Evolutionary conservation across 306 rosid genomes (phyloP).

Genomic region (Rosa chinensis): DNA sequence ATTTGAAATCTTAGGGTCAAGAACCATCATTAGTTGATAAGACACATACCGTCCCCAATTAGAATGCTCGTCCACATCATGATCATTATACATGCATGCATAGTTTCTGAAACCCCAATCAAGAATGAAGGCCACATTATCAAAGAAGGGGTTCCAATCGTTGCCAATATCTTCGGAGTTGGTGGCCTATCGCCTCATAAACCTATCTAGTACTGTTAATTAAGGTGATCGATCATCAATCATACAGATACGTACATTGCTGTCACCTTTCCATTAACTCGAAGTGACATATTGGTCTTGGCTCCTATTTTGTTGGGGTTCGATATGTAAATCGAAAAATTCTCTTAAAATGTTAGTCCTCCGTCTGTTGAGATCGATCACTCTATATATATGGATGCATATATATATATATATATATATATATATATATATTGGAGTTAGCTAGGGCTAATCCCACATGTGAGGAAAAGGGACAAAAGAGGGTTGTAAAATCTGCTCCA

Average conservation of each 20-base stretch:
- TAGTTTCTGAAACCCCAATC: slow-evolving; percentile 3
- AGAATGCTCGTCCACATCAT: neutral
- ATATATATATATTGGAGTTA: slow-evolving; percentile 17
- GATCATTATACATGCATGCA: neutral
- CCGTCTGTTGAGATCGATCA: neutral
- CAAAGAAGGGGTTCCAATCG: slow-evolving; percentile 24
- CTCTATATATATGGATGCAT: slow-evolving; percentile 24
- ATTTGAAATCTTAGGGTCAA: neutral
- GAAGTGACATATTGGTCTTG: neutral
- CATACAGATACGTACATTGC: neutral
- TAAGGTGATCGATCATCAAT: neutral
- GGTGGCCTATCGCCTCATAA: slow-evolving; percentile 24
- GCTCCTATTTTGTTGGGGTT: slow-evolving; percentile 44
- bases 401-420: slow-evolving; percentile 1
- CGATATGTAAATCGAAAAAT: neutral
- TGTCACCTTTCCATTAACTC: neutral
- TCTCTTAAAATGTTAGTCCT: neutral
- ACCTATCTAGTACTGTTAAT: neutral
- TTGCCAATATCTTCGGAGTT: slow-evolving; percentile 36
- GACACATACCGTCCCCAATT: neutral
- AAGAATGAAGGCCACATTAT: neutral
- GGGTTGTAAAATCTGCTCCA: slow-evolving; percentile 35
- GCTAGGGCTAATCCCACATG: slow-evolving; percentile 52
- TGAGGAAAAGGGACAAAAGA: slow-evolving; percentile 73
- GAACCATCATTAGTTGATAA: neutral